phyloP scores from a whole-genome alignment of 1,284 basidiomycete species.

The Paramarasmius palmivorus region DNA sequence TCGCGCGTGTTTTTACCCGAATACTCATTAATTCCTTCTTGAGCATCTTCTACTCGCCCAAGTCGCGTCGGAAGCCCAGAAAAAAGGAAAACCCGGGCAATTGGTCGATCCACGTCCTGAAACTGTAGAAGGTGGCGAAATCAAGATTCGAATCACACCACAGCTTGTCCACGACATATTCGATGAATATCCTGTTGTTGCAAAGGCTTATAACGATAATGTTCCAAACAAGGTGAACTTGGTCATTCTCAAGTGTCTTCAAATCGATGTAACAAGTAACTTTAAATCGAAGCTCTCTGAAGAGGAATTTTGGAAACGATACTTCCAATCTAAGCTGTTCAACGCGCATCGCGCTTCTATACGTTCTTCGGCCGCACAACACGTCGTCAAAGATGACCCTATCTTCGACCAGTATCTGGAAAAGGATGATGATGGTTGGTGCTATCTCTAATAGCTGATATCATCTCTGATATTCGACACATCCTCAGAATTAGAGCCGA shows the following conservation, averaged over 20 bases:
- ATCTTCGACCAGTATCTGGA: constrained; percentile 97
- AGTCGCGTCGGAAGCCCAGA: constrained; percentile 72
- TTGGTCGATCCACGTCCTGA: constrained; percentile 90
- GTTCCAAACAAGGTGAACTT: constrained; percentile 77
- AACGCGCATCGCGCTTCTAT: constrained; percentile 93
- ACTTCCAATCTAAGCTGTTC: constrained; percentile 95
- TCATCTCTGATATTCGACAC: constrained; percentile 1
- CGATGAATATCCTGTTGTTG: constrained; percentile 95
- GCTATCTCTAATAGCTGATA: constrained; percentile 1
- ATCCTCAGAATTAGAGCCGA: constrained; percentile 78
- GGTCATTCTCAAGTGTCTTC: constrained; percentile 13
- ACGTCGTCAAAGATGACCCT: constrained; percentile 87
- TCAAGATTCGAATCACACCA: constrained; percentile 90
- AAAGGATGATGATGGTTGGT: constrained; percentile 89
- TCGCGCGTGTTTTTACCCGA: neutral
- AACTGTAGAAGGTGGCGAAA: constrained; percentile 75
- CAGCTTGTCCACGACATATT: constrained; percentile 95
- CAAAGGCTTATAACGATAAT: constrained; percentile 89
- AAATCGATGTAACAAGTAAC: constrained; percentile 16
- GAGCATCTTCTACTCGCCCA: constrained; percentile 74
- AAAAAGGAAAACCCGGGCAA: constrained; percentile 81
- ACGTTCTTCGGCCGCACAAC: constrained; percentile 80
- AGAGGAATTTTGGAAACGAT: constrained; percentile 94
- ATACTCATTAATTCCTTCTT: constrained; percentile 7
- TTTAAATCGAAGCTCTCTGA: constrained; percentile 67